phyloP scores from a whole-genome alignment of 2,329 filamentous ascomycete species.

The Phialophora tarda region DNA sequence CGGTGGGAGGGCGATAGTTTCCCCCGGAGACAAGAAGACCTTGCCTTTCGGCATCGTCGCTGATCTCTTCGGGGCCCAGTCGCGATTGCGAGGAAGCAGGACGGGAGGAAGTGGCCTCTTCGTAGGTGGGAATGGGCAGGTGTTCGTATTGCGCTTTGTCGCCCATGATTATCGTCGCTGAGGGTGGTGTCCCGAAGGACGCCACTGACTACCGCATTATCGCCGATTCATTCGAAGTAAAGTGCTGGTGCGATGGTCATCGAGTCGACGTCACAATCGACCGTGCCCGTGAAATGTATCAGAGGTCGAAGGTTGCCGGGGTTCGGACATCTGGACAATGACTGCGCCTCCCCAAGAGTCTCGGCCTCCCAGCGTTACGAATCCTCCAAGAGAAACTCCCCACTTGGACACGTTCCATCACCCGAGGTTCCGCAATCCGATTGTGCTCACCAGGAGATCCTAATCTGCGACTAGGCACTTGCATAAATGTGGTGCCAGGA shows the following conservation, averaged over 20 bases:
- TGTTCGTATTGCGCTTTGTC: constrained; percentile 64
- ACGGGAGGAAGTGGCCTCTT: constrained; percentile 73
- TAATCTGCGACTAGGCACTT: background rate
- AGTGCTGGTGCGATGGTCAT: constrained; percentile 6
- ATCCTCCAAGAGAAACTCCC: constrained; percentile 17
- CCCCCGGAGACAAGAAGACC: constrained; percentile 65
- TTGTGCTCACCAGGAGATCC: background rate
- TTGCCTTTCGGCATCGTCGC: constrained; percentile 76
- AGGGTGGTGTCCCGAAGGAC: constrained; percentile 37
- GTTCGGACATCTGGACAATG: background rate
- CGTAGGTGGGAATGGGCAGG: constrained; percentile 80
- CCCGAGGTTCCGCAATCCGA: constrained; percentile 4
- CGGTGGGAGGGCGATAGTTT: constrained; percentile 79
- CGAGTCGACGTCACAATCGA: background rate
- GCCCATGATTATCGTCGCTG: constrained; percentile 44
- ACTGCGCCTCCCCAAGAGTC: constrained; percentile 12
- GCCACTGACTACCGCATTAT: constrained; percentile 32
- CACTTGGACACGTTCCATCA: constrained; percentile 13
- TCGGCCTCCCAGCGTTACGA: constrained; percentile 12
- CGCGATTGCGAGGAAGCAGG: constrained; percentile 57
- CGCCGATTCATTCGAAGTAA: constrained; percentile 21
- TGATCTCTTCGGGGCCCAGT: constrained; percentile 64
- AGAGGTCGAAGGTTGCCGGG: background rate
- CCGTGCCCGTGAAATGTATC: background rate
- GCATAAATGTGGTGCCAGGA: background rate